Evolutionary conservation across 2,329 filamentous ascomycete species (phyloP), one percentile per base, ranked within the genome.

Genomic region (Colletotrichum sp.): DNA sequence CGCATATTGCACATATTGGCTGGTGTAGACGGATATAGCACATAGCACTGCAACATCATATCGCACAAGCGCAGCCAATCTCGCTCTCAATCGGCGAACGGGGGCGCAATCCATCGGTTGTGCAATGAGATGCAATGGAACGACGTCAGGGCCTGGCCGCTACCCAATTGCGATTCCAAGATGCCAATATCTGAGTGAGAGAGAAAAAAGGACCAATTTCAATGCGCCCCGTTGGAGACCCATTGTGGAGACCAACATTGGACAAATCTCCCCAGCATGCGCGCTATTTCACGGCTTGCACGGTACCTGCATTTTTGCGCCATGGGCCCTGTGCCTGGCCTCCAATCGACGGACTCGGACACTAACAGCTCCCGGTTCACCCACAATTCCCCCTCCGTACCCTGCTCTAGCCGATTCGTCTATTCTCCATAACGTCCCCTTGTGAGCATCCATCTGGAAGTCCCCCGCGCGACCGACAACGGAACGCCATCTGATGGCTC

Each of bases 251-350:
- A 65, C 70, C 64, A 52, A 44, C 28, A 52, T 76, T 73, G 73
- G 73, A 59, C 57, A 68, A 64, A 68, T 68, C 62, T 75, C 72
- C 72, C 62, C 52, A 75, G 73, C 32, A 62, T 63, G 18, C 49
- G 71, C 71, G 74, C 71, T 70, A 75, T 65, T 60, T 66, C 30
- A 30, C 71, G 59, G 63, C 64, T 65, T 65, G 63, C 75, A 71
- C 52, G 57, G 75, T 76, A 71, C 75, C 75, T 76, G 71, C 71
- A 75, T 76, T 39, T 52, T 62, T 49, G 63, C 57, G 73, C 69
- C 39, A 44, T 55, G 24, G 64, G 30, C 64, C 64, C 30, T 76
- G 63, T 52, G 49, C 59, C 64, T 60, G 65, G 36, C 44, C 44
- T 73, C 64, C 59, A 69, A 52, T 69, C 39, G 57, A 73, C 64